These are phyloP conservation scores for Pascua guehoae DNA, from an alignment of 1,284 basidiomycete species.

Conservation along the genomic window DNA sequence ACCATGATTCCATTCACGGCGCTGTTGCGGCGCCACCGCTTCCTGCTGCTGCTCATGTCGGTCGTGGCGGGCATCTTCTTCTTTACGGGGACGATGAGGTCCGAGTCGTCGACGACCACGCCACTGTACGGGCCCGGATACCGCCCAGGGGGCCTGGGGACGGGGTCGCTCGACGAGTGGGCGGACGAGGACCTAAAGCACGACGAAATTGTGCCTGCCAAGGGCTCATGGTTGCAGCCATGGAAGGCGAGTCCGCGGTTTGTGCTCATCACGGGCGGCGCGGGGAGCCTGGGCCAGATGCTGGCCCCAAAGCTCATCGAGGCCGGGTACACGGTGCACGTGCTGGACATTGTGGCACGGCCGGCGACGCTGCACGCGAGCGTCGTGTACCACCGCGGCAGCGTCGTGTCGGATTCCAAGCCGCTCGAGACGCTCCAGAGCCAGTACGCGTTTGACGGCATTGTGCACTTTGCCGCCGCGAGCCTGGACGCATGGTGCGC, in stretches of 20 bases:
- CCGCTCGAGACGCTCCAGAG: conserved; percentile 17
- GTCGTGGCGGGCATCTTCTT: conserved; percentile 5
- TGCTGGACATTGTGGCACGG: conserved; percentile 28
- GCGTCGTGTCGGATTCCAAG: conserved; percentile 21
- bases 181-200: conserved; percentile 5
- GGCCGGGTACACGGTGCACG: conserved; percentile 28
- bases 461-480: conserved; percentile 45
- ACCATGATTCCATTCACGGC: conserved; percentile 10
- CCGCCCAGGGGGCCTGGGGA: neutral
- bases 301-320: conserved; percentile 1
- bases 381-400: conserved; percentile 21
- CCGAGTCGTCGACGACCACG: neutral
- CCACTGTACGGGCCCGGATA: neutral
- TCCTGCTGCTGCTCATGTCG: conserved; percentile 5
- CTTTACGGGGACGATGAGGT: neutral
- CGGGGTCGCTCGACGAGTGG: conserved; percentile 2
- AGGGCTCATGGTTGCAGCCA: conserved; percentile 1
- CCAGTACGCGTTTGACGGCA: conserved; percentile 26
- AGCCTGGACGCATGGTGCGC: conserved; percentile 40
- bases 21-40: conserved; percentile 12
- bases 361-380: conserved; percentile 20
- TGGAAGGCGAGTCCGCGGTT: conserved; percentile 47
- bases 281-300: conserved; percentile 36
- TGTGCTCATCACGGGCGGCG: conserved; percentile 43
- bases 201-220: conserved; percentile 8